A percentile compares a stretch with the other conserved stretches of the same genome.
phyloP scores from a whole-genome alignment of 495 filamentous ascomycete genomes.

The Viridothelium virens region DNA sequence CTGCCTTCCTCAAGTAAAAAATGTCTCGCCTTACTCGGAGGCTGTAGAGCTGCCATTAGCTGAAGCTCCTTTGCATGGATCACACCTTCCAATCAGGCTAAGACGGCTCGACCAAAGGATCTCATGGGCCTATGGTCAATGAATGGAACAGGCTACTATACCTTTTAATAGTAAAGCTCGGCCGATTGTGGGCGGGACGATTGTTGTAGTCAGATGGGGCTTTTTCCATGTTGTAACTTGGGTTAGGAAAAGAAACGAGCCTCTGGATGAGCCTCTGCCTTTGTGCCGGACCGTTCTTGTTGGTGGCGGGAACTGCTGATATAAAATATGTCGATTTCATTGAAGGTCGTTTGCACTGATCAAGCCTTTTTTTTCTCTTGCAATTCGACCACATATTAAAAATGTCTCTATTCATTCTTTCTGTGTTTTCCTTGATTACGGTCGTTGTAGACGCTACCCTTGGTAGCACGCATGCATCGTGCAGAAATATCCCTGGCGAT shows the following conservation, averaged over 20 bases:
- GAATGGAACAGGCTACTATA: too few species aligned
- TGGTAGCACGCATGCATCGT: neutral
- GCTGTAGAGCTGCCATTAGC: too few species aligned
- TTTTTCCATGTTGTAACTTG: neutral
- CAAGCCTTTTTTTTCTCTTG: neutral
- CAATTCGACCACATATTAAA: neutral
- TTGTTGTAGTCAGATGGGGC: neutral
- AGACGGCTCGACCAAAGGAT: too few species aligned
- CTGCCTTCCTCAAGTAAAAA: too few species aligned
- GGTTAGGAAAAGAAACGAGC: neutral
- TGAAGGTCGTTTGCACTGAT: neutral
- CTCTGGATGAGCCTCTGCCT: neutral
- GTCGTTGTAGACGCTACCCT: neutral
- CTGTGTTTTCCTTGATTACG: neutral
- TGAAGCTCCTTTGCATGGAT: too few species aligned
- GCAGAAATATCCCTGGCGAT: constrained; percentile 18
- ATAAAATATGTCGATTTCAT: neutral
- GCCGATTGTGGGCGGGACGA: neutral
- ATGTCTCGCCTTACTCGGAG: too few species aligned
- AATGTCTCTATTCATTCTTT: neutral
- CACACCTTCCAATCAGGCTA: too few species aligned
- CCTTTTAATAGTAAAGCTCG: too few species aligned
- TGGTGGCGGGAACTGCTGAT: neutral
- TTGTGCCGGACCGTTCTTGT: neutral
- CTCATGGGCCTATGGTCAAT: too few species aligned